Evolutionary conservation across 495 filamentous ascomycete genomes (phyloP), one percentile per base, ranked within the genome.

Genomic region (Hapsidospora chrysogenum): DNA sequence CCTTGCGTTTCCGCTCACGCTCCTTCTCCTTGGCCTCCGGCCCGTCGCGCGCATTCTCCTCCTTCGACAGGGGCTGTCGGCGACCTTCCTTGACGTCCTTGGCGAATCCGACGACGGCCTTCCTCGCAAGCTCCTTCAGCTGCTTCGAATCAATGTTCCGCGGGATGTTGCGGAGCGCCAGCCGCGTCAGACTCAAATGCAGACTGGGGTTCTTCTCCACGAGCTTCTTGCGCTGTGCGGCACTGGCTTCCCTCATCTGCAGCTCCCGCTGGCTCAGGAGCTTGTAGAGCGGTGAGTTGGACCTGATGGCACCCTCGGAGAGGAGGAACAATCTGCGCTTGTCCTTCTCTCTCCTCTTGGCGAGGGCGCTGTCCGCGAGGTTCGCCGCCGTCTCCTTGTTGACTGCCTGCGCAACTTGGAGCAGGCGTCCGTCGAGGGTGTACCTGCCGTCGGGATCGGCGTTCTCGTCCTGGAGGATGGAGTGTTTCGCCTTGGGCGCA

Each of bases 161-260:
- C 6, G 89, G 92, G 16, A 99, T 68, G 47, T 99, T 99, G 41
- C 89, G 84, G 33, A 99, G 62, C 0, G 85, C 82, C n/a, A 99
- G 73, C 41, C 89, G 83, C 9, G 85, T 94, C 14, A 99, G 63
- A 48, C 78, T 85, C 33, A 99, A 60, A 53, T 96, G 83, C 10
- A 99, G 69, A 21, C 73, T 74, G 0, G 92, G 89, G 53, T 96
- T 95, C 48, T 68, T 75, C 57, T 92, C 74, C 48, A 96, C 83
- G 36, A 96, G 68, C 36, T 72, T 77, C 56, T 92, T 84, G 18
- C 89, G 78, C 51, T 96, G 89, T 48, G 76, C 85, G 39, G 69
- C 72, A 44, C 81, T 89, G 32, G 85, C 71, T 50, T 95, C 86
- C 27, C 89, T 71, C 66, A 95, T 78, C 45, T 78, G 78, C 42